These are phyloP conservation scores for Agrostemma githago DNA, from an alignment of 148 eudicot genomes.

Conservation along the genomic window DNA sequence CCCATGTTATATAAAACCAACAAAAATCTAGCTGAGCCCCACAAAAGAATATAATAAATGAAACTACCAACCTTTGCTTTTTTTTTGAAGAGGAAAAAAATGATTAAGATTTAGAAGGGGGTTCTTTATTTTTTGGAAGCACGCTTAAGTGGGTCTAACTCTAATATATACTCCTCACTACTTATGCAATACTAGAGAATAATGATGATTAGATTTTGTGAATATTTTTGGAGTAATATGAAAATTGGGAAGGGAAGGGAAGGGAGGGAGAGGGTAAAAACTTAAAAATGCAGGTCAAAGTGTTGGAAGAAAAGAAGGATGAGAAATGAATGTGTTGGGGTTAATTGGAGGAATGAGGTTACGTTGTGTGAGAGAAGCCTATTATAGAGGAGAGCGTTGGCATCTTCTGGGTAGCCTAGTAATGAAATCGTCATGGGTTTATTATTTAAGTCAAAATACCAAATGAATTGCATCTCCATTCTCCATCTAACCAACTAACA, in stretches of 20 bases:
- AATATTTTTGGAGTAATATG: too few species aligned
- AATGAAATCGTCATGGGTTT: too few species aligned
- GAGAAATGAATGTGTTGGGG: not conserved
- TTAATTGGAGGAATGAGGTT: not conserved
- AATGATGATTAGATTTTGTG: constrained; percentile 14
- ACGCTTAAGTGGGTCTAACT: constrained; percentile 29
- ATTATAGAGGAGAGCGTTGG: too few species aligned
- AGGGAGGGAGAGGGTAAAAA: too few species aligned
- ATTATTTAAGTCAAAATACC: too few species aligned
- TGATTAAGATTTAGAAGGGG: not conserved
- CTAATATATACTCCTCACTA: not conserved
- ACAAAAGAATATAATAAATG: constrained; percentile 18
- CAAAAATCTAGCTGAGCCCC: constrained; percentile 19
- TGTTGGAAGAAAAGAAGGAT: too few species aligned
- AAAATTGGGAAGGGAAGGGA: too few species aligned
- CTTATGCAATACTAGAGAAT: too few species aligned
- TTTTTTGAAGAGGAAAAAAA: not conserved
- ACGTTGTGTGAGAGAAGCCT: constrained; percentile 25
- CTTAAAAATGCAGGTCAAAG: not conserved
- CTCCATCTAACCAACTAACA: too few species aligned
- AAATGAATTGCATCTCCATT: too few species aligned
- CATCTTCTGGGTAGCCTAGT: too few species aligned
- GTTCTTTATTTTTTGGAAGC: constrained; percentile 19
- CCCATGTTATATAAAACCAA: constrained; percentile 14
- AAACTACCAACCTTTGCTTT: constrained; percentile 12